Evolutionary conservation across 805 yeast genomes (phyloP), one percentile per base, ranked within the genome.

Genomic region (Ogataea trehaloabstinens): DNA sequence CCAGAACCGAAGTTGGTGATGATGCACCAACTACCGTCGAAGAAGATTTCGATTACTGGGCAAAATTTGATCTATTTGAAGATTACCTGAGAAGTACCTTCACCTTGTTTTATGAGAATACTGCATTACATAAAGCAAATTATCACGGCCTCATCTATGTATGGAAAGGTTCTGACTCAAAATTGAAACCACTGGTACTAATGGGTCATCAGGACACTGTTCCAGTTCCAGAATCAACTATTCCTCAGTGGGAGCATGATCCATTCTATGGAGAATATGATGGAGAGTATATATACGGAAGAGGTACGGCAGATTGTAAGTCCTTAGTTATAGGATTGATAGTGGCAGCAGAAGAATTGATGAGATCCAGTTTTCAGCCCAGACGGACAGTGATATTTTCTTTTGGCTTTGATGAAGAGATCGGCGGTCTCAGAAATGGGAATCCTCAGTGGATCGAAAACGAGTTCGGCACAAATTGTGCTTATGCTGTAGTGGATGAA

Each of bases 1-100:
- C 84, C 41, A 80, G 81, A 29, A 84, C 95, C 1, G 80, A 76
- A 44, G 70, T 79, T 12, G 70, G 60, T 44, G 95, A 87, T 55
- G 71, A 69, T 17, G 64, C 59, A 37, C 74, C 76, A 6, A 43
- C 48, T 6, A 37, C 40, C 12, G 77, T 78, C 5, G 68, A 62
- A 10, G 73, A 73, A 7, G 78, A 77, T 30, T 69, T 68, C 13
- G 67, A 71, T 24, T 79, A 80, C 70, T 65, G 67, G 24, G 45
- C 52, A 13, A 48, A 51, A 27, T 61, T 60, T 27, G 47, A 38
- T 24, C 32, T 19, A 2, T 73, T 74, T 47, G 75, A 71, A 38
- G 24, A 41, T 7, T 72, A 61, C 48, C 56, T 74, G 45, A 53
- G 60, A 24, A 40, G 50, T 6, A 64, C 73, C 1, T 73, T 71